These are phyloP conservation scores for Udeniomyces megalosporus DNA, from an alignment of 768 basidiomycete species.

Conservation along the genomic window DNA sequence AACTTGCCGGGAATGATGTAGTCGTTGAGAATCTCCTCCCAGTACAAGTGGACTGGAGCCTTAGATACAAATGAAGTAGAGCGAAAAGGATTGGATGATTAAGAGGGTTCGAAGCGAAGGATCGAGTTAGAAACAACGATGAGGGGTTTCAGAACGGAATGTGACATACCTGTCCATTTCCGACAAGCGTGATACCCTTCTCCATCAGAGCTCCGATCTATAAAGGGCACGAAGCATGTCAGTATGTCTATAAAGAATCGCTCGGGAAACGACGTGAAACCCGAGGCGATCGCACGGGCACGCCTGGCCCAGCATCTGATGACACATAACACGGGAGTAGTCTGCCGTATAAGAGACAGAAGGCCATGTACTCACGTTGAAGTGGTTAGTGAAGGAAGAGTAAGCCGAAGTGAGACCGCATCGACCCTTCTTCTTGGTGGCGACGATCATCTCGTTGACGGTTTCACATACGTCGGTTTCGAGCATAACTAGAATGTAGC, in stretches of 20 bases:
- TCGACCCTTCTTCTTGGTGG: constrained; percentile 41
- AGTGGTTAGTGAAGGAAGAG: constrained; percentile 32
- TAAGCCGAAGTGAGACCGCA: constrained; percentile 54
- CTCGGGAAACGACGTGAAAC: too few species aligned
- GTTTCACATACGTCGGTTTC: constrained; percentile 61
- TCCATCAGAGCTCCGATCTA: constrained; percentile 67
- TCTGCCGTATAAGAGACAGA: too few species aligned
- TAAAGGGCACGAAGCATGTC: too few species aligned
- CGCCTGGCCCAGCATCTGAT: too few species aligned
- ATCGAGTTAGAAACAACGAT: neutral
- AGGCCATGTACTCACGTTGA: too few species aligned
- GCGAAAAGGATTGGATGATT: neutral
- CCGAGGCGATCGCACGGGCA: too few species aligned
- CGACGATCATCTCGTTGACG: constrained; percentile 36
- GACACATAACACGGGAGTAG: too few species aligned
- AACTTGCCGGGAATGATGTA: constrained; percentile 50
- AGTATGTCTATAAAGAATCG: too few species aligned
- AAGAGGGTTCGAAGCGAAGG: neutral
- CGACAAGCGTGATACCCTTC: constrained; percentile 32
- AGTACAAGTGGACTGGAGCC: constrained; percentile 58
- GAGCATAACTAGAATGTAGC: too few species aligned
- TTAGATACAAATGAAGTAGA: neutral
- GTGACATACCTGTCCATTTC: neutral
- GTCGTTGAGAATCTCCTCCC: constrained; percentile 51
- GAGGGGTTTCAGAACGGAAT: neutral